Evolutionary conservation across 345 rosid species (phyloP).

Genomic region (Citrus glauca): DNA sequence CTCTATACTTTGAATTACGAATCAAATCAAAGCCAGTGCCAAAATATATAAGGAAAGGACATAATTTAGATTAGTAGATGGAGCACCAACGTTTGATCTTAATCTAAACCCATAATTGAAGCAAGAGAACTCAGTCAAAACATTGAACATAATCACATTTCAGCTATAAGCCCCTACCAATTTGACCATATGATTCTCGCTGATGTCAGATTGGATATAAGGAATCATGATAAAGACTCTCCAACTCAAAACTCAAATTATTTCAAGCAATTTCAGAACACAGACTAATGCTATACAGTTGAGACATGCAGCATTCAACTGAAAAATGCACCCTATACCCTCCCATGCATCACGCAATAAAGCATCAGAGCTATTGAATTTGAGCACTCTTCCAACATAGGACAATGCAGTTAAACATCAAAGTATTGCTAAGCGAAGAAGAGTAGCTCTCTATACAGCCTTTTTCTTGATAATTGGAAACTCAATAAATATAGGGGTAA

Average conservation of each 20-base stretch:
- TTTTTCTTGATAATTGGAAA: not conserved
- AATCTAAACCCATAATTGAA: not conserved
- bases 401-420: not conserved
- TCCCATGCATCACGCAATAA: not conserved
- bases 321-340: not conserved
- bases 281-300: not conserved
- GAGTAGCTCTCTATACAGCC: not conserved
- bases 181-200: not conserved
- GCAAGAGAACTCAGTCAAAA: not conserved
- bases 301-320: not conserved
- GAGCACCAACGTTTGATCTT: not conserved
- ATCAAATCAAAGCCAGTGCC: not conserved
- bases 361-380: not conserved
- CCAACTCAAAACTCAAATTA: not conserved
- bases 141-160: not conserved
- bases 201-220: not conserved
- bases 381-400: slow-evolving; percentile 1
- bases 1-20: not conserved
- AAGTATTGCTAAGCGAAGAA: not conserved
- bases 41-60: not conserved
- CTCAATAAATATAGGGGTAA: not conserved
- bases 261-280: not conserved
- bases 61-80: not conserved
- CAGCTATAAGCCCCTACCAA: not conserved
- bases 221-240: not conserved